A percentile compares a stretch with the other conserved stretches of the same genome.
These are phyloP conservation scores for Blastobotrys robertii DNA, from an alignment of 805 yeast genomes.

Conservation along the genomic window DNA sequence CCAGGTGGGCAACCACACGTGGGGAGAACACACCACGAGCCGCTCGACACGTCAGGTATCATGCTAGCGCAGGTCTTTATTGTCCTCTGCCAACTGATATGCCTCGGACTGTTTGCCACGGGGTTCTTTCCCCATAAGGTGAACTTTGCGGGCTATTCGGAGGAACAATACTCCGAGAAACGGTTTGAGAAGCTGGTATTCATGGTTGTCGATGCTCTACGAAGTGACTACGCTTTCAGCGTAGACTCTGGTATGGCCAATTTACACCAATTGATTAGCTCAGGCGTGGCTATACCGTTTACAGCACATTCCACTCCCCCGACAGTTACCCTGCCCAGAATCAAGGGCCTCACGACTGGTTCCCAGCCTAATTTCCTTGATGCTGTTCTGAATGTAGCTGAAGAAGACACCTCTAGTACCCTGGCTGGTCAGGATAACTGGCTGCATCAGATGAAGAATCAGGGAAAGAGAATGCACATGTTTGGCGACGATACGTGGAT, in stretches of 20 bases:
- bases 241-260: conserved; percentile 53
- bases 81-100: conserved; percentile 32
- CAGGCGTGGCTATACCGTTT: conserved; percentile 72
- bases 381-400: conserved; percentile 89
- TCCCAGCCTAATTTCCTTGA: conserved; percentile 90
- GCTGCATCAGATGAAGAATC: conserved; percentile 53
- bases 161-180: conserved; percentile 8
- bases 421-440: conserved; percentile 76
- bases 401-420: conserved; percentile 67
- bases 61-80: neutral
- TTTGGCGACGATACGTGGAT: conserved; percentile 99
- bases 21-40: too few species aligned
- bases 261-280: conserved; percentile 52
- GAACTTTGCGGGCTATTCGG: conserved; percentile 51
- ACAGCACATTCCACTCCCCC: conserved; percentile 94
- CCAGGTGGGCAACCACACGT: too few species aligned
- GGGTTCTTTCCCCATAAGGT: conserved; percentile 94
- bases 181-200: conserved; percentile 58
- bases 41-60: too few species aligned
- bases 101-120: conserved; percentile 48
- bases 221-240: conserved; percentile 73
- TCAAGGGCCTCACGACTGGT: conserved; percentile 91
- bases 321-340: conserved; percentile 88
- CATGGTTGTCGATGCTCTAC: conserved; percentile 86
- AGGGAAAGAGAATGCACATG: conserved; percentile 52